Percentiles rank a stretch among this genome's conserved stretches.
phyloP scores from a whole-genome alignment of 164 flowering plant species.

The Kalanchoe fedtschenkoi region DNA sequence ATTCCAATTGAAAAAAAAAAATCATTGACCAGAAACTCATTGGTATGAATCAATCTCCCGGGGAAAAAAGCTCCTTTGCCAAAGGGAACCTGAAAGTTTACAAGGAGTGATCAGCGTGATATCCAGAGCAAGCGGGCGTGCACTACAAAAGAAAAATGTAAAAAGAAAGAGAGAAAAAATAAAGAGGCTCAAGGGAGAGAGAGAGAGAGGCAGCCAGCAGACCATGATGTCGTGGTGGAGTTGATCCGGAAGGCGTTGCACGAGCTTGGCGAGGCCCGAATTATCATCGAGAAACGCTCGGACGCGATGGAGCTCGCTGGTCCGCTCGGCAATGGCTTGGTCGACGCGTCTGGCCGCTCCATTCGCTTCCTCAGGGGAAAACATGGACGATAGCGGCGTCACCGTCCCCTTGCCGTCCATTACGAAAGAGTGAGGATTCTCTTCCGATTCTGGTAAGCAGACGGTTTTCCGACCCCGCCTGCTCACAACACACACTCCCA shows the following conservation, averaged over 20 bases:
- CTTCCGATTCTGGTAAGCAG: no score
- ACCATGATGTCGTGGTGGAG: slow-evolving; percentile 76
- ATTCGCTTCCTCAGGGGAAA: slow-evolving; percentile 51
- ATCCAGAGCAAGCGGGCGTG: not conserved
- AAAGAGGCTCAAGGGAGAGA: no score
- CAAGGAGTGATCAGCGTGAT: not conserved
- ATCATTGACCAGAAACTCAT: slow-evolving; percentile 55
- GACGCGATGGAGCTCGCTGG: slow-evolving; percentile 35
- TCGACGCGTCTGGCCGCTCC: slow-evolving; percentile 57
- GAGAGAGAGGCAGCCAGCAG: not conserved
- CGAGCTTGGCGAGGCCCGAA: slow-evolving; percentile 50
- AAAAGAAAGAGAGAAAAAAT: no score
- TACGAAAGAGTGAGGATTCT: not conserved
- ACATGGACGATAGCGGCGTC: slow-evolving; percentile 48
- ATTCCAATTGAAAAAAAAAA: not conserved
- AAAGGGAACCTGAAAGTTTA: slow-evolving; percentile 58
- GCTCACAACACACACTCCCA: no score
- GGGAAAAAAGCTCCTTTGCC: slow-evolving; percentile 91
- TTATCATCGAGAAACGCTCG: slow-evolving; percentile 52
- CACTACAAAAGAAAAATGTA: no score
- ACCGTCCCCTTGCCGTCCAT: slow-evolving; percentile 45
- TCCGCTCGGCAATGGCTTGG: slow-evolving; percentile 34
- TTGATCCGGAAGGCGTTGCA: slow-evolving; percentile 71
- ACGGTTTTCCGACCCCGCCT: no score
- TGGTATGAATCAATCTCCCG: slow-evolving; percentile 79